phyloP scores from a whole-genome alignment of 225 moss, liverwort and hornwort genomes.

The Polytrichum formosum region DNA sequence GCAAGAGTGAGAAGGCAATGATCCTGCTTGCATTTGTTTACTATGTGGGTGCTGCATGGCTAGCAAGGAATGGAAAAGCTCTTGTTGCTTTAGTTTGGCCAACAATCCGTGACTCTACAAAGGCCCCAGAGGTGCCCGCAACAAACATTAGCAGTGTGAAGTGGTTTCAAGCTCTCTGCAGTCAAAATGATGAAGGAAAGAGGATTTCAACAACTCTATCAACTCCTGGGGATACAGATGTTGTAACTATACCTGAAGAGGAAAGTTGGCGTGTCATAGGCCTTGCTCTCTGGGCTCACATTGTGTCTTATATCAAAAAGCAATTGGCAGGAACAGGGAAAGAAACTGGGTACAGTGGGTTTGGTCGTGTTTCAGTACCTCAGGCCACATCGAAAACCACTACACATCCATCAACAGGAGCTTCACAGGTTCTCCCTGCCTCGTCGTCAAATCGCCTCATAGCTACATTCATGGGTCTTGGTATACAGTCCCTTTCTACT shows the following conservation, averaged over 20 bases:
- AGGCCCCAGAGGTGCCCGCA: constrained; percentile 58
- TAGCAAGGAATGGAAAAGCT: constrained; percentile 70
- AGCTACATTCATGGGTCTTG: constrained; percentile 75
- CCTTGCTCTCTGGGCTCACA: constrained; percentile 82
- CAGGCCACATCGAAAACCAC: constrained; percentile 47
- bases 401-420: constrained; percentile 30
- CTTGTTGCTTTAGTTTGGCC: constrained; percentile 76
- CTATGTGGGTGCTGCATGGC: constrained; percentile 92
- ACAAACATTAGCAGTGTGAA: constrained; percentile 42
- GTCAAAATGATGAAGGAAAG: constrained; percentile 21
- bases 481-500: constrained; percentile 58
- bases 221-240: constrained; percentile 23
- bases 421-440: constrained; percentile 25
- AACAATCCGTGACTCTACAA: constrained; percentile 66
- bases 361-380: constrained; percentile 73
- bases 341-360: constrained; percentile 70
- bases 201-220: constrained; percentile 7
- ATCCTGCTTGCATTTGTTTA: constrained; percentile 68
- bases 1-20: constrained; percentile 52
- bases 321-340: constrained; percentile 84
- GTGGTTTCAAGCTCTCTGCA: constrained; percentile 67
- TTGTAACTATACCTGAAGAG: constrained; percentile 48
- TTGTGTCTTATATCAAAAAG: constrained; percentile 76
- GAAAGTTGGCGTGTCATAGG: constrained; percentile 91
- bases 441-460: constrained; percentile 57